Evolutionary conservation across 768 basidiomycete species (phyloP), one percentile per base, ranked within the genome.

Genomic region (Termitomyces sp.): DNA sequence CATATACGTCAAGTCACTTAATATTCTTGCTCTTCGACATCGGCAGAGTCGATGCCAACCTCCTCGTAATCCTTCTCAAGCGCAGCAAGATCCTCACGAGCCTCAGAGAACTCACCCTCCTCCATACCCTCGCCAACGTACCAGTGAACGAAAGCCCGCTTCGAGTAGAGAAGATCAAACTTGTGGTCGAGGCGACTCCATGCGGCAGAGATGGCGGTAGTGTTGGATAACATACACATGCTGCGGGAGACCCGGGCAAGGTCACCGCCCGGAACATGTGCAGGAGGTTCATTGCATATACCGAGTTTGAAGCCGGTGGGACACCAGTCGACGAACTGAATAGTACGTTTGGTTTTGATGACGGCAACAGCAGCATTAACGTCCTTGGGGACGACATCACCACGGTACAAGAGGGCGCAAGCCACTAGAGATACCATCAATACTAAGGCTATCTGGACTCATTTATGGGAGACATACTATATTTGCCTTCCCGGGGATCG

Each of bases 121-220:
- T 98, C 96, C 96, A 98, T 98, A 81, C 96, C 96, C 79, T 98
- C 96, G 72, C 96, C 96, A 65, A 97, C 96, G 70, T 96, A 96
- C 94, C 94, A 91, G 75, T 92, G 89, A n/a, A 91, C 89, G 66
- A 93, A 93, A 59, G 92, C 92, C 72, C 92, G 92, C 77, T 93
- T 97, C 65, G 95, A 96, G 83, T 96, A 98, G 73, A 98, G 86
- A 69, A 98, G 85, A 73, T 98, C 96, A 76, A 98, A 98, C 76
- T 98, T 98, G 82, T 97, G 90, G 78, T 98, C 96, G 5, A 70
- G 85, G 67, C 95, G 91, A 68, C 86, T 87, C 96, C 96, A 98
- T 5, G 96, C 96, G 56, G 89, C 83, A 53, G 94, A 94, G 76
- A 98, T 98, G 60, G 94, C 88, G 45, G 92, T 94, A 59, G 93